Evolutionary conservation across 768 basidiomycete species (phyloP).

Genomic region (Dacryopinax primogenitus): DNA sequence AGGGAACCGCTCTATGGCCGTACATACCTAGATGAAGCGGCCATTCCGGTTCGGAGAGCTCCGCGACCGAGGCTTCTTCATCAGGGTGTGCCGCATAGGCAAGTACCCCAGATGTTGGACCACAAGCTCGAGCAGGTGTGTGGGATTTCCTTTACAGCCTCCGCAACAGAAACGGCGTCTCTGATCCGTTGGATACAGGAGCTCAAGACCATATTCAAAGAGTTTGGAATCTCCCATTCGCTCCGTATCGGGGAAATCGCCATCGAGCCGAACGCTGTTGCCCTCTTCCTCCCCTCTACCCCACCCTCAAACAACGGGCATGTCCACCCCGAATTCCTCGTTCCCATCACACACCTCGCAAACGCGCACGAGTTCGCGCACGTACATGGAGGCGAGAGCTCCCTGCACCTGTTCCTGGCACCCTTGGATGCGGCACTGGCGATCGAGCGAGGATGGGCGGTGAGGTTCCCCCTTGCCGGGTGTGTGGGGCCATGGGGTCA

Average conservation of each 20-base stretch:
- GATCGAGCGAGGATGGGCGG: constrained; percentile 2
- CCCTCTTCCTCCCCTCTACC: neutral
- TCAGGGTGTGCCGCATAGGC: neutral
- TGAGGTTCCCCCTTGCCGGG: neutral
- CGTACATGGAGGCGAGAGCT: neutral
- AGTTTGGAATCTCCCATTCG: neutral
- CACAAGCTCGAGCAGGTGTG: neutral
- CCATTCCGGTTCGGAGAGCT: neutral
- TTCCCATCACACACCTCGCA: neutral
- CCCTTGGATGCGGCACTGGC: neutral
- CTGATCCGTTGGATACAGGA: neutral
- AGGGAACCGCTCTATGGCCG: neutral
- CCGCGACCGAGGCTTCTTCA: neutral
- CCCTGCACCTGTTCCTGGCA: neutral
- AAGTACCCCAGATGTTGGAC: neutral
- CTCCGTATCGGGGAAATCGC: neutral
- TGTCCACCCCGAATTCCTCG: neutral
- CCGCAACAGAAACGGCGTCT: neutral
- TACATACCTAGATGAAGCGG: neutral
- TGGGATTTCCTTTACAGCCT: neutral
- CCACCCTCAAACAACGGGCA: neutral
- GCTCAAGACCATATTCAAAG: neutral
- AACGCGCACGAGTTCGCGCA: neutral
- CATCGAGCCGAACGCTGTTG: neutral
- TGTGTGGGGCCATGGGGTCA: neutral